Percentiles rank a stretch among this genome's conserved stretches.
phyloP scores from a whole-genome alignment of 1,284 basidiomycete genomes.

The Singerocomus inundabilis region DNA sequence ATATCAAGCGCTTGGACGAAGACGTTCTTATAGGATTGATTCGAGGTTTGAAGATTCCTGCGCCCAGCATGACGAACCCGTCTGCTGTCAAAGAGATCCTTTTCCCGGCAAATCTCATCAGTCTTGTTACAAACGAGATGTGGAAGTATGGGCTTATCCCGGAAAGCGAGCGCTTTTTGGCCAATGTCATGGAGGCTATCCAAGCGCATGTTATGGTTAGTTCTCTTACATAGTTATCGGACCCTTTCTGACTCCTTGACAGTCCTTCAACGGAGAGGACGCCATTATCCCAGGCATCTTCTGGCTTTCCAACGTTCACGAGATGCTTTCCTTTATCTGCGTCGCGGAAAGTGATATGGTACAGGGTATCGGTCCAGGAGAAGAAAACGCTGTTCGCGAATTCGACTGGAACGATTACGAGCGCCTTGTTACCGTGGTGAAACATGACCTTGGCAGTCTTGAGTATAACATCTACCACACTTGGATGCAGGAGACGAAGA shows the following conservation, averaged over 20 bases:
- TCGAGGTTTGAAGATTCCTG: conserved; percentile 90
- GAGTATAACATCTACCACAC: conserved; percentile 99
- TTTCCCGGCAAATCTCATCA: conserved; percentile 99
- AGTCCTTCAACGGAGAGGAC: conserved; percentile 93
- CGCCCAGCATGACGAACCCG: conserved; percentile 87
- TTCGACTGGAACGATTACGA: conserved; percentile 99
- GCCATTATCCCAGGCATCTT: conserved; percentile 96
- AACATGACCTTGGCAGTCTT: conserved; percentile 96
- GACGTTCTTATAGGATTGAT: conserved; percentile 93
- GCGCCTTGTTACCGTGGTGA: conserved; percentile 93
- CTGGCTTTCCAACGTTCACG: conserved; percentile 99
- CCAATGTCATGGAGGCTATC: conserved; percentile 98
- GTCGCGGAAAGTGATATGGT: conserved; percentile 98
- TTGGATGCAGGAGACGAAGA: conserved; percentile 99
- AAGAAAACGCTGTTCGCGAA: conserved; percentile 85
- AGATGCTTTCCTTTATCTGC: conserved; percentile 98
- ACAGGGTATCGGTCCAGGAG: conserved; percentile 96
- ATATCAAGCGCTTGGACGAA: conserved; percentile 89
- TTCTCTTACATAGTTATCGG: conserved; percentile 7
- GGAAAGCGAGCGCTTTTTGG: conserved; percentile 97
- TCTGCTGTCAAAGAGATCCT: conserved; percentile 96
- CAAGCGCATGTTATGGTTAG: conserved; percentile 97
- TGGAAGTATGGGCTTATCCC: conserved; percentile 99
- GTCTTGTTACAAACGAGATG: conserved; percentile 98
- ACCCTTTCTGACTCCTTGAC: conserved; percentile 12